Percentiles rank a stretch among this genome's conserved stretches.
Evolutionary conservation across 805 yeast genomes (phyloP).

Genomic region (Naumovozyma dairenensis): DNA sequence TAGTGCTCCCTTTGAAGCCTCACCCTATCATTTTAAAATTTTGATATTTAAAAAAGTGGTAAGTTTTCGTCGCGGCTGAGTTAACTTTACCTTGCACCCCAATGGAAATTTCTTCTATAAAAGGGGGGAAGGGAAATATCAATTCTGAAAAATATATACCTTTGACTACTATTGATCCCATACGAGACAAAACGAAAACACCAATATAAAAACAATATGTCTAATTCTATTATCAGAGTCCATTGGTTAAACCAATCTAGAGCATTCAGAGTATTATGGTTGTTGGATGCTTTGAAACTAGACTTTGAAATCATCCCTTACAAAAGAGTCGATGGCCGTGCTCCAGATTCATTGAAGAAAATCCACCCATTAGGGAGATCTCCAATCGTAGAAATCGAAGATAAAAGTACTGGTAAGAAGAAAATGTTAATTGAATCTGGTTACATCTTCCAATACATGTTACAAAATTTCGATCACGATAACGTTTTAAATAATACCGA

Average conservation of each 20-base stretch:
- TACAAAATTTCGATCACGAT: slow-evolving; percentile 39
- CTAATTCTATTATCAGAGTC: slow-evolving; percentile 14
- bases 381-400: slow-evolving; percentile 46
- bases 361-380: slow-evolving; percentile 56
- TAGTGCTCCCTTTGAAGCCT: no score
- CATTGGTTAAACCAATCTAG: slow-evolving; percentile 36
- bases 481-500: slow-evolving; percentile 31
- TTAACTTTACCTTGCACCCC: no score
- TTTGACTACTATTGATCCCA: no score
- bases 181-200: no score
- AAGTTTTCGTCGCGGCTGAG: no score
- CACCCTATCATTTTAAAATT: no score
- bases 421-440: slow-evolving; percentile 49
- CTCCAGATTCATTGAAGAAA: slow-evolving; percentile 39
- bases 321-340: slow-evolving; percentile 40
- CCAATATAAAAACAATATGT: slow-evolving; percentile 6
- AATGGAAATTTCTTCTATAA: no score
- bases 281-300: slow-evolving; percentile 49
- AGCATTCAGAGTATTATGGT: slow-evolving; percentile 52
- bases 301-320: slow-evolving; percentile 47
- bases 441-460: slow-evolving; percentile 42
- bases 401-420: slow-evolving; percentile 20
- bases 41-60: no score
- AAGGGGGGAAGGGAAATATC: no score
- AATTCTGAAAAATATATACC: no score